Evolutionary conservation across 2,329 filamentous ascomycete species (phyloP), one percentile per base, ranked within the genome.

Genomic region (Stagonosporopsis cucurbitacearum): DNA sequence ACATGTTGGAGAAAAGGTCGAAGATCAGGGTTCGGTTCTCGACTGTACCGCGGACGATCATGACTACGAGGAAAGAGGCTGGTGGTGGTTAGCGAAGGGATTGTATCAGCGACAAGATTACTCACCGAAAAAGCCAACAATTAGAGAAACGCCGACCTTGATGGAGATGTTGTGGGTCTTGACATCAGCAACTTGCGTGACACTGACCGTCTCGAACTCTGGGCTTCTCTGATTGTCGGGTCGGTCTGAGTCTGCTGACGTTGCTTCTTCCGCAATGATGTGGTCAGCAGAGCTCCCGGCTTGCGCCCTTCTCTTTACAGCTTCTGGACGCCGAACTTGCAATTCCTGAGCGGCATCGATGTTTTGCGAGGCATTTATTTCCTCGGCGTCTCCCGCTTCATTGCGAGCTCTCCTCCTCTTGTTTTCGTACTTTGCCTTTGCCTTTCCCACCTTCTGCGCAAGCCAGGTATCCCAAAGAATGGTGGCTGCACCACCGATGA

Each of bases 1-100:
- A 91, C 75, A 92, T 83, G 70, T 90, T 91, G 5, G 87, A 80
- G 64, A 92, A 91, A 22, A 92, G 80, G 43, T 82, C 79, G 62
- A 86, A 85, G 0, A 81, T 72, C 0, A 86, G 73, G 0, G 84
- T 78, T 0, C 74, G 74, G 9, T 67, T 37, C 0, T 72, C 54
- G 11, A 81, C 44, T 2, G 75, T 43, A 75, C 73, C 58, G 66
- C 80, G 72, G 69, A 80, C 32, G 15, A 83, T 77, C 69, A 90
- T 82, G 20, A 89, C 68, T 2, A 76, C 64, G 44, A 84, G 75
- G 60, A 91, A 90, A 2, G 80, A 80, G 4, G 72, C 76, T 80
- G 53, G 30, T 50, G 19, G 36, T 17, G 41, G 58, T 50, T 33
- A 53, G 63, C 23, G 9, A 8, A n/a, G n/a, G 6, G 35, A 3